Evolutionary conservation across 805 yeast species (phyloP), one percentile per base, ranked within the genome.

Genomic region (Barnettozyma salicaria): DNA sequence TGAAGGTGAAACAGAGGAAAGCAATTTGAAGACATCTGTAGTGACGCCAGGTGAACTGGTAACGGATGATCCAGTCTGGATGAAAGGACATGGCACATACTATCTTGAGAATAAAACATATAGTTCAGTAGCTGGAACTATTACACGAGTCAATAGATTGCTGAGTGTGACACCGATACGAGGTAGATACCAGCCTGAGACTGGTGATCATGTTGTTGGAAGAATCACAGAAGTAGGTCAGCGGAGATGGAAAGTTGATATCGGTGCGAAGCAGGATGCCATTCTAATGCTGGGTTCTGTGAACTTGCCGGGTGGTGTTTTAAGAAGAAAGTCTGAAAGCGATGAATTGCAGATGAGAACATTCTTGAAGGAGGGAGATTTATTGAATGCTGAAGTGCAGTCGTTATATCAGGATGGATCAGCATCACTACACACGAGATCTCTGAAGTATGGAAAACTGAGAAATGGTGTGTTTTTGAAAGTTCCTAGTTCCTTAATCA

Each of bases 71-170:
- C 85, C 96, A 6, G 72, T 80, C 3, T 92, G 97, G 97, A 92
- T 92, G 98, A 76, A 95, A 55, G 98, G 98, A 21, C 98, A 90
- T 55, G 98, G 98, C 6, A 92, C 97, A 0, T 92, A 87, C 58
- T 76, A 80, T 47, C 63, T 82, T 27, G 78, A 76, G 23, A 81
- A 80, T 47, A 67, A 72, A 49, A 87, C 96, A 1, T 87, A 75
- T 58, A 81, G 96, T 3, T 81, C 97, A 0, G 96, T 90, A 6
- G 96, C 96, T 0, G 99, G 99, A 5, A 78, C 79, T 9, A 80
- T 92, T 5, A 74, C 84, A 2, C 71, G 90, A 44, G 96, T 89
- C 36, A 92, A 92, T 59, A 77, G 89, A 51, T 68, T 92, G 41
- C 68, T 92, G 40, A 80, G 89, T 52, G 97, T 92, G 14, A 64